Conservation (phyloP, 441 rosid genomes). For the Rhodomyrtus psidioides region DNA sequence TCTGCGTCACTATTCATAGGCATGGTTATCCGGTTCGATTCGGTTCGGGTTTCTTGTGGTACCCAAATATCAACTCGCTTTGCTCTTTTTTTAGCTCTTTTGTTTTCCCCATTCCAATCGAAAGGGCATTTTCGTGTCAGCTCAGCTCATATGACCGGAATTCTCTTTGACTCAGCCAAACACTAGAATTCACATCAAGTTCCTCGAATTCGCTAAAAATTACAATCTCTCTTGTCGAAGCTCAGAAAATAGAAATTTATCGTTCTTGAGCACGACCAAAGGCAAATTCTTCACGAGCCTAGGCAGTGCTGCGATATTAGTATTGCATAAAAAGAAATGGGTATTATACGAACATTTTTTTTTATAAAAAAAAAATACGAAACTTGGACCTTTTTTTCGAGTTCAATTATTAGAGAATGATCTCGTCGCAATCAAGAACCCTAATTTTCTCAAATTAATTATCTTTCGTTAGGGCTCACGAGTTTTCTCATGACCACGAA, state of each 20-base stretch:
- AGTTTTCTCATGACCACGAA: background rate
- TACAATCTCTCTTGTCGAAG: background rate
- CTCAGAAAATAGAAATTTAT: background rate
- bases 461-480: background rate
- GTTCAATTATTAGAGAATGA: background rate
- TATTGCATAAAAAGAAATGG: background rate
- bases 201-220: background rate
- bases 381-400: background rate
- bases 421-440: background rate
- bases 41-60: too few species aligned
- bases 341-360: background rate
- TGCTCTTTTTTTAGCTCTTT: background rate
- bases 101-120: too few species aligned
- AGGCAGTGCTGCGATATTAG: background rate
- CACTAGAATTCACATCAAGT: background rate
- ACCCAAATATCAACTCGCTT: background rate
- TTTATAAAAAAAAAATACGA: background rate
- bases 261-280: background rate
- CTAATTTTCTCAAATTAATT: background rate
- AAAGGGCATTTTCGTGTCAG: background rate
- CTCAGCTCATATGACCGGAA: background rate
- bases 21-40: too few species aligned
- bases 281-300: background rate
- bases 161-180: too few species aligned
- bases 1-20: too few species aligned